Percentiles rank a stretch among this genome's conserved stretches.
Evolutionary conservation across 1,284 basidiomycete genomes (phyloP).

Genomic region (Ceratobasidium sp.): DNA sequence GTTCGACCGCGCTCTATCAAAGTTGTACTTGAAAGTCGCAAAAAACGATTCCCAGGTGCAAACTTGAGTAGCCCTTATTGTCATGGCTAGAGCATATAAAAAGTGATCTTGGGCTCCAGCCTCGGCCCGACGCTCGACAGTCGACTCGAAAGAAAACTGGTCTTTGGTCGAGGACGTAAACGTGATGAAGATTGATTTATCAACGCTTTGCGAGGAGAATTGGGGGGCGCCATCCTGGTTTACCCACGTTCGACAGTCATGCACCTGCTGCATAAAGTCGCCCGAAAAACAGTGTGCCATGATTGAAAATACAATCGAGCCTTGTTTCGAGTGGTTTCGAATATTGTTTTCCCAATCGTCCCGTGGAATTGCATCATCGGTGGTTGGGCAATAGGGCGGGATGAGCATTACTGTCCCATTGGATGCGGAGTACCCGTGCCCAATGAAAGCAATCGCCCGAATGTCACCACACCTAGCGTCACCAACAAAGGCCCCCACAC

Average conservation of each 20-base stretch:
- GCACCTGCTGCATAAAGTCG: conserved; percentile 11
- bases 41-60: conserved; percentile 7
- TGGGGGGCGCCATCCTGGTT: not conserved
- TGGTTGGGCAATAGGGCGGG: not conserved
- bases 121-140: not conserved
- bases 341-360: conserved; percentile 11
- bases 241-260: not conserved
- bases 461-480: conserved; percentile 6
- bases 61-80: not conserved
- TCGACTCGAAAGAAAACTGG: not conserved
- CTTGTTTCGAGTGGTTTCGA: not conserved
- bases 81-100: not conserved
- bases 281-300: conserved; percentile 8
- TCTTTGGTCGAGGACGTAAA: not conserved
- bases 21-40: not conserved
- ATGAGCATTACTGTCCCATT: conserved; percentile 1
- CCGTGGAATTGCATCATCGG: not conserved
- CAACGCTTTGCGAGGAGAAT: not conserved
- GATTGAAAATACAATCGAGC: conserved; percentile 8
- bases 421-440: not conserved
- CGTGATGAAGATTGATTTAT: conserved; percentile 4
- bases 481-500: not conserved
- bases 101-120: too few species aligned
- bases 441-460: conserved; percentile 12
- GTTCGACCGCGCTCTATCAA: not conserved